Evolutionary conservation across 2,329 filamentous ascomycete species (phyloP), one percentile per base, ranked within the genome.

Genomic region (Aspergillus viridinutans): DNA sequence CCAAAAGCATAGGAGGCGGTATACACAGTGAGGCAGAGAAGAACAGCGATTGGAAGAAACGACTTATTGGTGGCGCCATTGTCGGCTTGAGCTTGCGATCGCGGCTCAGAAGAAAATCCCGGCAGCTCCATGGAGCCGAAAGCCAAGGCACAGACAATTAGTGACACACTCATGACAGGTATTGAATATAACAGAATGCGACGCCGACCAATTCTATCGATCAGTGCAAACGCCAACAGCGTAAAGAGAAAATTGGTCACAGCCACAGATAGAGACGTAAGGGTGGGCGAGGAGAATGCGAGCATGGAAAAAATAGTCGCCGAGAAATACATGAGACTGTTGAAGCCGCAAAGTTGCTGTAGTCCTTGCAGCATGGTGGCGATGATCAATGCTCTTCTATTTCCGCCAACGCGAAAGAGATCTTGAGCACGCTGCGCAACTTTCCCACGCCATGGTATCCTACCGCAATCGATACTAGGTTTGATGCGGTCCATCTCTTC

Each of bases 321-420:
- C 0, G 89, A 91, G 70, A 91, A 96, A 74, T 96, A 96, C 90
- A 96, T 96, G 29, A 96, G 80, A 10, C 89, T 92, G 76, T 96
- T 96, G 73, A 94, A 94, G 1, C 90, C 92, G 67, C 90, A 94
- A 1, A 96, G 81, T 72, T 97, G 93, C 74, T 97, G 93, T 6
- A 95, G 78, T 0, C 86, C 90, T 69, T 97, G 92, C 2, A 97
- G 80, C 61, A 94, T 83, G 74, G 92, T 95, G 1, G 92, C 91
- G 69, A 97, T 94, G 0, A 83, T 83, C 69, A 97, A 74, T 0
- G 93, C 92, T 58, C 91, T 84, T 52, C 75, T 69, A 53, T 86
- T 67, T 76, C 81, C 62, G 83, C 82, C 68, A 53, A 68, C 64
- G 40, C 62, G 72, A 68, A 64, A 69, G 4, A 78, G 62, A 32